Conservation (phyloP, 2,329 filamentous ascomycete genomes). For the Neoarthrinium moseri region DNA sequence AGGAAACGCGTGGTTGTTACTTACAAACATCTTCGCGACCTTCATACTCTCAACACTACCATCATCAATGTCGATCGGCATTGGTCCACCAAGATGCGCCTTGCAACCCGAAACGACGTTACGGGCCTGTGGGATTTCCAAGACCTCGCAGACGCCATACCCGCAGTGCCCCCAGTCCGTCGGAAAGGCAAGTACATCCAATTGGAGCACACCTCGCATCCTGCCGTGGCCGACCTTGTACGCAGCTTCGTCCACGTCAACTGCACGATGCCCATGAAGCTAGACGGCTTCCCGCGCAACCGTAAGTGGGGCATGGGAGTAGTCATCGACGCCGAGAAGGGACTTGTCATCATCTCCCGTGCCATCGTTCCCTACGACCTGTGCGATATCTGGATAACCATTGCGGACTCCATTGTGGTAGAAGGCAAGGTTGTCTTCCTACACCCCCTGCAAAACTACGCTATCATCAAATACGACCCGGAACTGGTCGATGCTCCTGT, state of each 20-base stretch:
- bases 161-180: conserved; percentile 68
- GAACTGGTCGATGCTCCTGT: conserved; percentile 91
- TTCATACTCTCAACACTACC: conserved; percentile 91
- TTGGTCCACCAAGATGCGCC: conserved; percentile 92
- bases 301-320: conserved; percentile 93
- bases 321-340: conserved; percentile 96
- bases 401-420: conserved; percentile 93
- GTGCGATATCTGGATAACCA: conserved; percentile 93
- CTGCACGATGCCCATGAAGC: conserved; percentile 90
- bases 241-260: conserved; percentile 92
- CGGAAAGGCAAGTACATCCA: conserved; percentile 88
- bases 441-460: conserved; percentile 95
- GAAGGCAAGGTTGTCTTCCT: conserved; percentile 94
- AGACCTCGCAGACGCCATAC: conserved; percentile 78
- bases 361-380: conserved; percentile 95
- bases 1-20: conserved; percentile 84
- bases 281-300: conserved; percentile 96
- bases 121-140: conserved; percentile 94
- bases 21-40: conserved; percentile 91
- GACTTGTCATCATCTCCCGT: conserved; percentile 88
- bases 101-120: conserved; percentile 85
- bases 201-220: conserved; percentile 82
- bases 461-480: conserved; percentile 92
- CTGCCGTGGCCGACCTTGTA: conserved; percentile 89
- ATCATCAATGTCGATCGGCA: conserved; percentile 93